Evolutionary conservation across 768 basidiomycete species (phyloP).

Genomic region (Amanita muscaria): DNA sequence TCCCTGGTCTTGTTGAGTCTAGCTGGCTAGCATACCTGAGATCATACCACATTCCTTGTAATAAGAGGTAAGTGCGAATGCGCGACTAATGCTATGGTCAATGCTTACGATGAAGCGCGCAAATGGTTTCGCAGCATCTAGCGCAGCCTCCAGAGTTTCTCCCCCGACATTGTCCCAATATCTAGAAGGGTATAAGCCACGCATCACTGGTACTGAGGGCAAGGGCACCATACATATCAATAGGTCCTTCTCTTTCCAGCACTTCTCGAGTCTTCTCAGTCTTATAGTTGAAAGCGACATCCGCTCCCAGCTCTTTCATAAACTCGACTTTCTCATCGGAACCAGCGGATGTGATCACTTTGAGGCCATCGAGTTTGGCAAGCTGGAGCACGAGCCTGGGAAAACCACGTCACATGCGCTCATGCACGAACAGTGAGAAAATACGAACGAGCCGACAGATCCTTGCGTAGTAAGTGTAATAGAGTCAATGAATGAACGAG

Average conservation of each 20-base stretch:
- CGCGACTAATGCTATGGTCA: neutral
- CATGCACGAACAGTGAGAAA: neutral
- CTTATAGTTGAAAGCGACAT: slow-evolving; percentile 72
- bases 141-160: slow-evolving; percentile 45
- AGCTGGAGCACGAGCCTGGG: slow-evolving; percentile 37
- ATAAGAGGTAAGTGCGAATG: neutral
- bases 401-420: neutral
- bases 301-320: slow-evolving; percentile 52
- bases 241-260: slow-evolving; percentile 44
- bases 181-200: slow-evolving; percentile 20
- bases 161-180: slow-evolving; percentile 59
- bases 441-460: slow-evolving; percentile 52
- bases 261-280: slow-evolving; percentile 42
- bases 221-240: slow-evolving; percentile 38
- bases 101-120: slow-evolving; percentile 44
- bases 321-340: slow-evolving; percentile 66
- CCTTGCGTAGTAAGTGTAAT: slow-evolving; percentile 11
- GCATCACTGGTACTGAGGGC: too few relatives aligned
- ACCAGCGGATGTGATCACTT: slow-evolving; percentile 66
- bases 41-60: slow-evolving; percentile 36
- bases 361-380: slow-evolving; percentile 42
- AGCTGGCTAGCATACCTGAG: slow-evolving; percentile 10
- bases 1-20: neutral
- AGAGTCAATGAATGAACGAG: too few relatives aligned
- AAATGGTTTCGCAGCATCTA: slow-evolving; percentile 32